Evolutionary conservation across 192 early-diverging fungal species (phyloP), one percentile per base, ranked within the genome.

Genomic region (Coemansia sp.): DNA sequence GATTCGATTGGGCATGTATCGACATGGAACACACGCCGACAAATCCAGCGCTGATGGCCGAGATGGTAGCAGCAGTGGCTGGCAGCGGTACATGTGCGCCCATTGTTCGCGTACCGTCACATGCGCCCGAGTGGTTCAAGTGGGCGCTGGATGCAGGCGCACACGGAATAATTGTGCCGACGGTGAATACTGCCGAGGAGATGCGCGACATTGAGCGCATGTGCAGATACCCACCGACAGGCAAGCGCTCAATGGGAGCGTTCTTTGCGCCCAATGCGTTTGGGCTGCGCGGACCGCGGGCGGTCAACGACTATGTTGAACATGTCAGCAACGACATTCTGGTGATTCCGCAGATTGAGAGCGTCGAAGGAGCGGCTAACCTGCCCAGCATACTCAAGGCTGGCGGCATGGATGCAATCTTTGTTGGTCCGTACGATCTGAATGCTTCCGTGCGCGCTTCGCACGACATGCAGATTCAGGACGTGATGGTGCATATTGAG

Each of bases 1-100:
- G 74, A 2, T 82, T 82, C 9, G 79, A 82, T 64, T 82, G 79
- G 79, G 79, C 79, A 5, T 82, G 79, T 57, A 76, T 82, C 57
- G 79, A 82, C 53, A 82, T 82, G 79, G 79, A 76, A 64, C 79
- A 82, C 50, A 28, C 74, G 57, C 74, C 74, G 49, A 66, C 64
- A 21, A 82, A 66, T 36, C 74, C 79, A 9, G 56, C 74, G 42
- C 37, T 82, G 59, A 82, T 82, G 79, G 69, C 79, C 38, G 79
- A 82, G 50, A 82, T 82, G 79, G 74, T 82, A 1, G 57, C 79
- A 6, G 79, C 79, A 0, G 74, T 82, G 23, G 79, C 79, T 14
- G 72, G 74, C 74, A 73, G 70, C 64, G 74, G 74, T 5, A 68
- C 79, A 6, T 82, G 79, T 14, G 64, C 67, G 38, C 79, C 79